A percentile compares a stretch with the other conserved stretches of the same genome.
phyloP scores from a whole-genome alignment of 2,329 filamentous ascomycete genomes.

The Diplodia seriata region DNA sequence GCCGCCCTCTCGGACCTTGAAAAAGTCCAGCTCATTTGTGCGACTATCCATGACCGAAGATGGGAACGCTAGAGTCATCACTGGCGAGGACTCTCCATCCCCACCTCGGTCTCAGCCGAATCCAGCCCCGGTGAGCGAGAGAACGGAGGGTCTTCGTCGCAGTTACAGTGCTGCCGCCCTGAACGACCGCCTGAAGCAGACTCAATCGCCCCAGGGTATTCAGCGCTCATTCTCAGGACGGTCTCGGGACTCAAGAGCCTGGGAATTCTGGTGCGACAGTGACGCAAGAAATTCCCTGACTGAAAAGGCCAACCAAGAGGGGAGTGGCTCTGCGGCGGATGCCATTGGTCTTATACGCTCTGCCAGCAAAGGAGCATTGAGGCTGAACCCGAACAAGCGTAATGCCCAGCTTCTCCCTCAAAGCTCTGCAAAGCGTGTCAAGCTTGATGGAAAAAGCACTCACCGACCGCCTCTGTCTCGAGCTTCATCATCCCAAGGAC shows the following conservation, averaged over 20 bases:
- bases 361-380: constrained; percentile 61
- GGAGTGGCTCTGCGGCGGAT: constrained; percentile 77
- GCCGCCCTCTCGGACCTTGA: constrained; percentile 51
- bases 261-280: constrained; percentile 89
- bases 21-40: constrained; percentile 61
- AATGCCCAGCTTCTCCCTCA: constrained; percentile 58
- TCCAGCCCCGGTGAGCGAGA: constrained; percentile 53
- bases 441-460: constrained; percentile 46
- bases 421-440: constrained; percentile 41
- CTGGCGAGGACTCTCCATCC: constrained; percentile 71
- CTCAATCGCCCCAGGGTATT: constrained; percentile 39
- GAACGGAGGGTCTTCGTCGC: constrained; percentile 66
- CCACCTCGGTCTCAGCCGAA: constrained; percentile 63
- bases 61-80: constrained; percentile 86
- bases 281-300: constrained; percentile 80
- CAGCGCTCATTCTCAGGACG: constrained; percentile 66
- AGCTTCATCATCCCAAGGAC: constrained; percentile 45
- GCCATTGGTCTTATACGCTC: constrained; percentile 83
- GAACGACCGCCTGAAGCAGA: constrained; percentile 45
- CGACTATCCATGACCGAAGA: constrained; percentile 85
- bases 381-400: constrained; percentile 67
- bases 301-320: constrained; percentile 80
- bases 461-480: constrained; percentile 43
- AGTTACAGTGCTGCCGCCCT: constrained; percentile 70
- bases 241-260: constrained; percentile 85